phyloP scores from a whole-genome alignment of 768 basidiomycete species.

The Agaricus subrufescens region DNA sequence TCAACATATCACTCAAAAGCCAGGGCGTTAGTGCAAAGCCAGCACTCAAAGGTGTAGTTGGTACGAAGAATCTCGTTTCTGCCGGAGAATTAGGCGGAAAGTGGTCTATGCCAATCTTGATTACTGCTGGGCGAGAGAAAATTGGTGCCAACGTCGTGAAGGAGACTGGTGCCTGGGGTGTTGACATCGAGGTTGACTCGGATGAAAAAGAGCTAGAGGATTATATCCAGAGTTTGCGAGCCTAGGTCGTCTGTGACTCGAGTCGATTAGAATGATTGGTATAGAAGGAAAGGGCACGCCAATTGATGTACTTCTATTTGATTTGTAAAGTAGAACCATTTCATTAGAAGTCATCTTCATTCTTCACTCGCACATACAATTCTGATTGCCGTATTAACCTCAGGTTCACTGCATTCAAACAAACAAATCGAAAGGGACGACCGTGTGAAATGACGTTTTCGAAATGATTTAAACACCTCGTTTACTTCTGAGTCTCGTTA shows the following conservation, averaged over 20 bases:
- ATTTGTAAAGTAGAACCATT: too few relatives aligned
- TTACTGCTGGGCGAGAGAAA: not conserved
- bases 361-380: too few relatives aligned
- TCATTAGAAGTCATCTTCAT: too few relatives aligned
- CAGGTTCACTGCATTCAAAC: too few relatives aligned
- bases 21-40: not conserved
- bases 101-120: slow-evolving; percentile 5
- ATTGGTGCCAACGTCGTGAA: not conserved
- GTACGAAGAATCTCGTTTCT: not conserved
- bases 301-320: not conserved
- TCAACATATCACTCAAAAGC: not conserved
- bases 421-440: too few relatives aligned
- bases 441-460: too few relatives aligned
- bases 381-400: too few relatives aligned
- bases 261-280: not conserved
- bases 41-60: not conserved
- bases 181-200: not conserved
- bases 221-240: slow-evolving; percentile 5
- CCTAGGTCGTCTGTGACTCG: not conserved
- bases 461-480: too few relatives aligned
- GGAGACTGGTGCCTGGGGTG: slow-evolving; percentile 5
- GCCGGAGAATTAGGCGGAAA: slow-evolving; percentile 4
- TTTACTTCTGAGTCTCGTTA: not conserved
- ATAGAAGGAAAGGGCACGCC: not conserved
- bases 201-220: not conserved